Base-by-base conservation (phyloP, 257 asterid species). In the Mentha longifolia region DNA sequence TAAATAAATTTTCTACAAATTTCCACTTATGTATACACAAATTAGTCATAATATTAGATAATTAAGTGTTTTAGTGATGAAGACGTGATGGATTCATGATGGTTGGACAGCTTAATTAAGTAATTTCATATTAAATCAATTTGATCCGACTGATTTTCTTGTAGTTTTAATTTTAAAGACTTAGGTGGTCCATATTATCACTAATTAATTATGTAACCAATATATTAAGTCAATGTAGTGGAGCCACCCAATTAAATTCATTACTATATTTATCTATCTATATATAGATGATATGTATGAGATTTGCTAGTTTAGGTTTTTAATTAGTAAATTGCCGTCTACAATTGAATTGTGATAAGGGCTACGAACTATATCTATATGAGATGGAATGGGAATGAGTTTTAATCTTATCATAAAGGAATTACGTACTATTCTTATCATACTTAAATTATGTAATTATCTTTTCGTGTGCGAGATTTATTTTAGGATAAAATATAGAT, bases 291-390 rank as follows among this genome's bases (percentile, higher is more conserved):
- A 55, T 19, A 55, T 19, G 61, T 22, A 3, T 2, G 15, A 20
- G 4, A 33, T 55, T 22, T 25, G 14, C 5, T 1, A 20, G 16
- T 55, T 5, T 16, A n/a, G 2, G 7, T 8, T 54, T 55, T 22
- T 60, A 35, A 28, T n/a, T 56, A 56, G 30, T 3, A 19, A 25
- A 28, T 56, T 56, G 9, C 0, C 9, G 16, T 60, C 0, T 9
- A 39, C 49, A 9, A 61, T 3, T 61, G 4, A 17, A 17, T 28
- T 56, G 49, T 61, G 67, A 61, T 61, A 61, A 61, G 67, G 31
- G 33, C 67, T 61, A 8, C 14, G 2, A 37, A 61, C 67, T 35
- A 61, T 16, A 61, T 22, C 25, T 22, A 22, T 22, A n/a, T 9
- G 30, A 8, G 31, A 35, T 35, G n/a, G n/a, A n/a, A n/a, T n/a